Conservation (phyloP, 352 stramenopile species). For the Phytopythium aichiense region DNA sequence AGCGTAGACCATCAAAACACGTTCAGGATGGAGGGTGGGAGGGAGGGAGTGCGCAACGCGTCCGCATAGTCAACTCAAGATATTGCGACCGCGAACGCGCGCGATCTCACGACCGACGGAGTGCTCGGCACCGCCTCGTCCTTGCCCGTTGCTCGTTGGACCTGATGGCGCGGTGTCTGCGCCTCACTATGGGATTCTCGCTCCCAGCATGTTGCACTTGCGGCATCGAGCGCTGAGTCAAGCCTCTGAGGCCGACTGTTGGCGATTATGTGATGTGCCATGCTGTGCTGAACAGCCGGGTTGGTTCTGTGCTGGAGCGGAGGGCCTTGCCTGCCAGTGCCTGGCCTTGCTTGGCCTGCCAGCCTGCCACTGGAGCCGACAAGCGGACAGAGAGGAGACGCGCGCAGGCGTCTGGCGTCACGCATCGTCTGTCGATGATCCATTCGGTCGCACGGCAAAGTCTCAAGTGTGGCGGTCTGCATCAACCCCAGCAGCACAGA, state of each 20-base stretch:
- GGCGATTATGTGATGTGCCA: neutral
- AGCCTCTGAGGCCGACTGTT: neutral
- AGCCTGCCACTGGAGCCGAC: neutral
- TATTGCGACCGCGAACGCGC: neutral
- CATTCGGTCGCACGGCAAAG: neutral
- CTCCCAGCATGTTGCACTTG: neutral
- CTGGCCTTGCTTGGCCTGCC: neutral
- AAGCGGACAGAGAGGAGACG: neutral
- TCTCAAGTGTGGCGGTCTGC: neutral
- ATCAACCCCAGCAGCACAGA: neutral
- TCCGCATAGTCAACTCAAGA: neutral
- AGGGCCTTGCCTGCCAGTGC: too few relatives aligned
- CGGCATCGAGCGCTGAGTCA: neutral
- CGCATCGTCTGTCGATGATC: neutral
- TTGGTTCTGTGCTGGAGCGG: neutral
- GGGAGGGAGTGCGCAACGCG: neutral
- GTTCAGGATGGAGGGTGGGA: neutral
- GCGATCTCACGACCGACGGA: neutral
- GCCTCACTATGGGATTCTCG: neutral
- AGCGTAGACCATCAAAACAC: slow-evolving; percentile 3
- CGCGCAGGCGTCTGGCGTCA: neutral
- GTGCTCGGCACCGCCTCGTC: neutral
- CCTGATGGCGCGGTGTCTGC: neutral
- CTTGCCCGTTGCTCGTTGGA: neutral
- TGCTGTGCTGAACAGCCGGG: neutral